Conservation (phyloP, 495 filamentous ascomycete species). For the Bathelium albidoporum region DNA sequence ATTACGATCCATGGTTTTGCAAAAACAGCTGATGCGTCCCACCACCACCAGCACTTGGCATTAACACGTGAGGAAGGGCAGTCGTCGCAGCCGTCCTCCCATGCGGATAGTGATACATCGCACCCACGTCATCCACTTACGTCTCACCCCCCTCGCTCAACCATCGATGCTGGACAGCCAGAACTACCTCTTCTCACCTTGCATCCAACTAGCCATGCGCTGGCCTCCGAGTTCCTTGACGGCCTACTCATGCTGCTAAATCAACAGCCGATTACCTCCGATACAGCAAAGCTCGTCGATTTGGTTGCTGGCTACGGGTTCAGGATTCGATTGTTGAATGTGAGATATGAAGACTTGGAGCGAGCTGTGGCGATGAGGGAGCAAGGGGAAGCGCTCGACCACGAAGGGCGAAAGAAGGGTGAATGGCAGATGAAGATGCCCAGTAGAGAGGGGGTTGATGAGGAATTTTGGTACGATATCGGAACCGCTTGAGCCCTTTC, state of each 20-base stretch:
- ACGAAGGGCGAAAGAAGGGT: constrained; percentile 9
- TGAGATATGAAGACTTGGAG: constrained; percentile 65
- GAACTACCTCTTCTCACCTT: constrained; percentile 65
- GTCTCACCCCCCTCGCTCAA: constrained; percentile 16
- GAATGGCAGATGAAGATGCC: constrained; percentile 40
- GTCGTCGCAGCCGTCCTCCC: constrained; percentile 18
- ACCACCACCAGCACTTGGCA: constrained; percentile 23
- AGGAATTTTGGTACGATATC: constrained; percentile 61
- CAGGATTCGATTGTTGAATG: constrained; percentile 87
- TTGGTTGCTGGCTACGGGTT: constrained; percentile 82
- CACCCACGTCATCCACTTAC: neutral
- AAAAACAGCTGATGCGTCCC: constrained; percentile 15
- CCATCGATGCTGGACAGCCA: constrained; percentile 28
- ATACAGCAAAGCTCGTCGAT: constrained; percentile 79
- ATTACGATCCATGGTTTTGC: constrained; percentile 81
- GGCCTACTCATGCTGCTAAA: constrained; percentile 90
- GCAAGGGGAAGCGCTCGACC: constrained; percentile 14
- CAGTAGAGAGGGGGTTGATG: constrained; percentile 50
- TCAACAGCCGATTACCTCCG: constrained; percentile 91
- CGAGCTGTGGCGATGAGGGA: constrained; percentile 36
- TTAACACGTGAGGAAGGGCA: neutral
- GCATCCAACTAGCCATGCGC: constrained; percentile 66
- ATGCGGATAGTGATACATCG: neutral
- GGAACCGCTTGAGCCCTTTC: constrained; percentile 20
- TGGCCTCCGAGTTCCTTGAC: constrained; percentile 95